Percentiles rank a stretch among this genome's conserved stretches.
Conservation (phyloP, 768 basidiomycete species). For the Tricholoma hemisulphureum region DNA sequence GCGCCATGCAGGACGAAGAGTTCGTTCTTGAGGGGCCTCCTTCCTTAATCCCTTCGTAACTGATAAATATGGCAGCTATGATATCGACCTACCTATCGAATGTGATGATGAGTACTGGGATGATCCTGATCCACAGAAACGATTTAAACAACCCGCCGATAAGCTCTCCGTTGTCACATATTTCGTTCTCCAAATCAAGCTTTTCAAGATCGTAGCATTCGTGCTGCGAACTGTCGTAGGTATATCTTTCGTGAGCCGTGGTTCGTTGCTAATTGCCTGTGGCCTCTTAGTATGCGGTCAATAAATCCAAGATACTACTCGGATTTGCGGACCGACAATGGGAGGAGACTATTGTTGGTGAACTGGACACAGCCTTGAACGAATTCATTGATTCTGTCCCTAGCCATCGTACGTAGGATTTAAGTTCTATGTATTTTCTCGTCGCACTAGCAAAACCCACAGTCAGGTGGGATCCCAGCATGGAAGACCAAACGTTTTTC, state of each 20-base stretch:
- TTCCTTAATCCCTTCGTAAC: neutral
- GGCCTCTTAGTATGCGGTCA: slow-evolving; percentile 69
- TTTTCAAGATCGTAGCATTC: slow-evolving; percentile 67
- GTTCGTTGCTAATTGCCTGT: neutral
- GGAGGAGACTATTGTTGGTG: slow-evolving; percentile 68
- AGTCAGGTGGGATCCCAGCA: slow-evolving; percentile 55
- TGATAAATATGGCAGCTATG: slow-evolving; percentile 49
- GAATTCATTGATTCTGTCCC: slow-evolving; percentile 67
- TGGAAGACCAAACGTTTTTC: slow-evolving; percentile 43
- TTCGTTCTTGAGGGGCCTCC: slow-evolving; percentile 31
- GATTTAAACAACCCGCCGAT: slow-evolving; percentile 68
- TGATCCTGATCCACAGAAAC: slow-evolving; percentile 49
- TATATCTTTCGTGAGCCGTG: slow-evolving; percentile 1
- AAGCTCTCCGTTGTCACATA: slow-evolving; percentile 56
- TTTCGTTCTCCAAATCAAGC: slow-evolving; percentile 55
- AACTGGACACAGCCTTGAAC: slow-evolving; percentile 69
- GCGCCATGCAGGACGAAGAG: slow-evolving; percentile 81
- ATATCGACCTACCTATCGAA: slow-evolving; percentile 63
- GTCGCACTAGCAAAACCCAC: neutral
- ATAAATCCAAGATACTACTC: slow-evolving; percentile 63
- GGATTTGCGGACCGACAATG: slow-evolving; percentile 61
- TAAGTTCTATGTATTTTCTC: slow-evolving; percentile 14
- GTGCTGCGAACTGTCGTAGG: slow-evolving; percentile 62
- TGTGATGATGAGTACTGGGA: slow-evolving; percentile 80
- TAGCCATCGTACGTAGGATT: slow-evolving; percentile 45